Conservation (phyloP, 805 yeast species). For the Wickerhamiella sergipiensis region DNA sequence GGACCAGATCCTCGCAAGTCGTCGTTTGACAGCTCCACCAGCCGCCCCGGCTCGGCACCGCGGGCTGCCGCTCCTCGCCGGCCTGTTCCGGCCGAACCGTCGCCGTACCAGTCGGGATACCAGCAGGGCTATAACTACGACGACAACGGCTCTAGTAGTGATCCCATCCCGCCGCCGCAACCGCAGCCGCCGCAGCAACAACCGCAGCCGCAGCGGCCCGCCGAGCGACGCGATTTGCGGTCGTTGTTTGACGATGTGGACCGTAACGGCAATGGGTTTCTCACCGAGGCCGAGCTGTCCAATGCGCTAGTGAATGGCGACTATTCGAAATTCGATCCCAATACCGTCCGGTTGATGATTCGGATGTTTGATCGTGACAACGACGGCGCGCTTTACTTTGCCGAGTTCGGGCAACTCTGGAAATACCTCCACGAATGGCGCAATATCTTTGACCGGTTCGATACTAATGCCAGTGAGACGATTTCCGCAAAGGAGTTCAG, state of each 20-base stretch:
- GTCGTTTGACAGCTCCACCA: neutral
- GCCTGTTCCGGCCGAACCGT: neutral
- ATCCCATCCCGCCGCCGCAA: no score
- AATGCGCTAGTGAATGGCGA: constrained; percentile 50
- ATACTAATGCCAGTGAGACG: constrained; percentile 41
- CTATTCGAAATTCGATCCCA: constrained; percentile 44
- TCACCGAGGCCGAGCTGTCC: constrained; percentile 45
- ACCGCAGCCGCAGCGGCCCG: constrained; percentile 1
- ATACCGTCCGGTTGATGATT: constrained; percentile 50
- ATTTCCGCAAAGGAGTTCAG: constrained; percentile 56
- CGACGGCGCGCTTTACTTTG: constrained; percentile 34
- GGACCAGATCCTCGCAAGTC: neutral
- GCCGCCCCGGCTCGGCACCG: neutral
- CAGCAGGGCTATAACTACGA: neutral
- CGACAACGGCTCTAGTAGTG: neutral
- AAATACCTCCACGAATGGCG: constrained; percentile 55
- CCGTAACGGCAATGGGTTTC: constrained; percentile 37
- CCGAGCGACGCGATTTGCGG: constrained; percentile 23
- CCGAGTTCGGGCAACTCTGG: constrained; percentile 55
- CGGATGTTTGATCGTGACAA: constrained; percentile 43
- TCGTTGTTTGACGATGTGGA: constrained; percentile 45
- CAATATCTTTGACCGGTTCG: constrained; percentile 47
- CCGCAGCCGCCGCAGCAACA: constrained; percentile 1
- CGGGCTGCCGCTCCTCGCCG: neutral
- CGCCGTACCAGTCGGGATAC: neutral